Evolutionary conservation across 768 basidiomycete genomes (phyloP).

Genomic region (Dictyophora rubrovolvata): DNA sequence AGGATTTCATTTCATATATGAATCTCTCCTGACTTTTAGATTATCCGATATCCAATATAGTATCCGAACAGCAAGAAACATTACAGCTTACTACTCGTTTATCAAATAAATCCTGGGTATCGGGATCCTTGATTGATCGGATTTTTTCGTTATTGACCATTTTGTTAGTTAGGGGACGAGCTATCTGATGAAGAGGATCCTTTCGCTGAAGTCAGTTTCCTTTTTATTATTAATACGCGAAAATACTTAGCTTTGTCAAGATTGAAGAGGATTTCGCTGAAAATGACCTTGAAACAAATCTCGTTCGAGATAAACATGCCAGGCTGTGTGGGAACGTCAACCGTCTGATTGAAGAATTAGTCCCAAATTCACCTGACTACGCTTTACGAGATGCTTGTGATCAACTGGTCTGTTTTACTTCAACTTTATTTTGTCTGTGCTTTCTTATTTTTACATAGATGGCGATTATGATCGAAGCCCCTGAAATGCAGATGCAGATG

Average conservation of each 20-base stretch:
- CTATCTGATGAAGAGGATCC: slow-evolving; percentile 90
- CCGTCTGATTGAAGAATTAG: slow-evolving; percentile 78
- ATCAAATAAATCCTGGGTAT: slow-evolving; percentile 86
- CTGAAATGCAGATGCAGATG: slow-evolving; percentile 81
- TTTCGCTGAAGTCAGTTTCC: slow-evolving; percentile 68
- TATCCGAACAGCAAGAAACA: slow-evolving; percentile 55
- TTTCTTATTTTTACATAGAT: slow-evolving; percentile 35
- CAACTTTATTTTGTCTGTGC: neutral
- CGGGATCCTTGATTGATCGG: slow-evolving; percentile 9
- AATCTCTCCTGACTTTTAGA: neutral
- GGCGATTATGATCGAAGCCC: slow-evolving; percentile 61
- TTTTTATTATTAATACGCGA: neutral
- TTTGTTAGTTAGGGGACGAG: slow-evolving; percentile 58
- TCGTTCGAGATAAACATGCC: slow-evolving; percentile 89
- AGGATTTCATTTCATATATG: slow-evolving; percentile 20
- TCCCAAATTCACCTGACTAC: slow-evolving; percentile 71
- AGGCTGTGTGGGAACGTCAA: slow-evolving; percentile 73
- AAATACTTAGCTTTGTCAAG: slow-evolving; percentile 24
- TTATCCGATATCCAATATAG: slow-evolving; percentile 18
- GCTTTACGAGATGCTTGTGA: slow-evolving; percentile 78
- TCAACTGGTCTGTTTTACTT: slow-evolving; percentile 55
- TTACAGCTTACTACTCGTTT: slow-evolving; percentile 78
- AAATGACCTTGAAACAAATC: slow-evolving; percentile 83
- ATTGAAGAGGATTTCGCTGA: slow-evolving; percentile 92
- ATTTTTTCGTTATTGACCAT: neutral